Evolutionary conservation across 495 filamentous ascomycete species (phyloP).

Genomic region (Parmelia sp.): DNA sequence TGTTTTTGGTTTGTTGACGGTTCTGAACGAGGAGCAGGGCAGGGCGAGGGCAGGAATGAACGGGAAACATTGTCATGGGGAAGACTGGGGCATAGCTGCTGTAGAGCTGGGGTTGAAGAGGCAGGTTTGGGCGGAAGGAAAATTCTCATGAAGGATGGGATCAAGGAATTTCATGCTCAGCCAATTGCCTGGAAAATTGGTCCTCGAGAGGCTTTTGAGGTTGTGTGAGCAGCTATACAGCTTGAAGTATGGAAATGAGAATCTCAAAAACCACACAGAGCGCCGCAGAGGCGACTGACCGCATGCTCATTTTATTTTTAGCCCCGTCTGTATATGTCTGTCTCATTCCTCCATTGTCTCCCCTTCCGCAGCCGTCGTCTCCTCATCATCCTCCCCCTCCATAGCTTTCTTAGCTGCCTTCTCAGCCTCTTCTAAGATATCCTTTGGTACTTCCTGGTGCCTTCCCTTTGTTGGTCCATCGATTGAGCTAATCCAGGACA

Average conservation of each 20-base stretch:
- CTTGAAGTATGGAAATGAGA: background rate
- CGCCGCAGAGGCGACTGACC: constrained; percentile 4
- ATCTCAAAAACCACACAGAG: background rate
- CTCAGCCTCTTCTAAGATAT: constrained; percentile 85
- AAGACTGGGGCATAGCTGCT: constrained; percentile 73
- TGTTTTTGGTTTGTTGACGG: constrained; percentile 87
- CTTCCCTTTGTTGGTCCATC: constrained; percentile 83
- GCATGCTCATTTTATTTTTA: constrained; percentile 18
- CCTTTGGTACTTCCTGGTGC: constrained; percentile 87
- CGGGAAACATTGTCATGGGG: constrained; percentile 65
- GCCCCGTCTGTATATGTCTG: constrained; percentile 18
- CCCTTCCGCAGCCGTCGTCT: constrained; percentile 51
- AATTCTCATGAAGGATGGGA: constrained; percentile 27
- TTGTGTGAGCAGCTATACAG: background rate
- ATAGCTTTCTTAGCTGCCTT: constrained; percentile 71
- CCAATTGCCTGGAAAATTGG: background rate
- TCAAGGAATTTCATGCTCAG: background rate
- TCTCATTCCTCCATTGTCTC: constrained; percentile 73
- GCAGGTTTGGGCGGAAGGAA: constrained; percentile 43
- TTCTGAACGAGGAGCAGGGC: constrained; percentile 82
- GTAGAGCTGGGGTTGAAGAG: constrained; percentile 45
- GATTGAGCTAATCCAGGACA: constrained; percentile 87
- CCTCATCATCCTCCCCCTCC: constrained; percentile 66
- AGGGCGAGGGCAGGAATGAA: constrained; percentile 74
- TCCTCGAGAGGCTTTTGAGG: background rate